Conservation (phyloP, 2,329 filamentous ascomycete genomes). For the Claviceps pusilla region DNA sequence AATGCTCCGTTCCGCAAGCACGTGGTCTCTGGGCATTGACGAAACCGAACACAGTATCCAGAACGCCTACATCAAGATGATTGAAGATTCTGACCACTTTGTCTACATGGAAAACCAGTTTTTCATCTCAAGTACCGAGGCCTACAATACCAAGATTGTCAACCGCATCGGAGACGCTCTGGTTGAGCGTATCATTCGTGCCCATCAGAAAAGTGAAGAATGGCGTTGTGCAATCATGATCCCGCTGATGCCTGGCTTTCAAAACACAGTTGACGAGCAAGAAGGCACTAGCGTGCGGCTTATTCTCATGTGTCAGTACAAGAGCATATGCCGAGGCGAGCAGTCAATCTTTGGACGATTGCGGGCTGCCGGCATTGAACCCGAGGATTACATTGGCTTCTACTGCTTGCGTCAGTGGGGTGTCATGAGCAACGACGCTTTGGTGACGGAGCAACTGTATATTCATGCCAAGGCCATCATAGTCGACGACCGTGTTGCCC, state of each 20-base stretch:
- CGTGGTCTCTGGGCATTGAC: constrained; percentile 85
- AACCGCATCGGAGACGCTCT: constrained; percentile 92
- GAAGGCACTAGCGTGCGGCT: constrained; percentile 88
- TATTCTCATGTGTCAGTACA: constrained; percentile 94
- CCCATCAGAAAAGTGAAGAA: constrained; percentile 67
- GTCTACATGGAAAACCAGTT: constrained; percentile 99
- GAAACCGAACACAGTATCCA: constrained; percentile 89
- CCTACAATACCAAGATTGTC: constrained; percentile 71
- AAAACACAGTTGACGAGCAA: constrained; percentile 86
- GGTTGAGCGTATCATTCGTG: constrained; percentile 78
- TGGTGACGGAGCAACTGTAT: constrained; percentile 93
- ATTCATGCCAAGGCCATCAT: constrained; percentile 97
- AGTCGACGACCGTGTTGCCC: constrained; percentile 79
- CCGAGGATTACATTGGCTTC: constrained; percentile 90
- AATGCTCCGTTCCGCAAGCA: constrained; percentile 75
- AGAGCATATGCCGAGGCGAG: constrained; percentile 87
- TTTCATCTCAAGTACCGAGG: constrained; percentile 86
- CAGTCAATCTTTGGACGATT: constrained; percentile 83
- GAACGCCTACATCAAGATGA: constrained; percentile 87
- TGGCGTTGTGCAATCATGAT: constrained; percentile 88
- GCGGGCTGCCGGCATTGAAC: constrained; percentile 65
- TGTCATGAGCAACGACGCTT: constrained; percentile 65
- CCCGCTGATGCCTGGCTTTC: constrained; percentile 94
- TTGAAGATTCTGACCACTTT: constrained; percentile 88
- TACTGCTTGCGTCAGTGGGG: constrained; percentile 89